Evolutionary conservation across 768 basidiomycete species (phyloP).

Genomic region (Pleurotus ostreatus): DNA sequence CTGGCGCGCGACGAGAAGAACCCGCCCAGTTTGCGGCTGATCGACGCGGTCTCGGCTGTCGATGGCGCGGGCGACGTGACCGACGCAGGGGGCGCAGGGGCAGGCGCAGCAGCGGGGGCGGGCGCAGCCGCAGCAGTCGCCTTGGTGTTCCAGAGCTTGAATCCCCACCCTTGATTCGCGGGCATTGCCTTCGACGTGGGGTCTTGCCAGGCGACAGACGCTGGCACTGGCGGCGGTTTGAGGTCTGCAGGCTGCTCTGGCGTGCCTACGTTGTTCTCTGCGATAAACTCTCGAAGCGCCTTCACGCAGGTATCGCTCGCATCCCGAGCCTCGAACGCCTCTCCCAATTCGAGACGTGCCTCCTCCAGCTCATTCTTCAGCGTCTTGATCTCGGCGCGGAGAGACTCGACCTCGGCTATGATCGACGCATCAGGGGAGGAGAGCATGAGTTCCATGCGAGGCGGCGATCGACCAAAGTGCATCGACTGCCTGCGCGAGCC

Average conservation of each 20-base stretch:
- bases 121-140: constrained; percentile 22
- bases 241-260: constrained; percentile 19
- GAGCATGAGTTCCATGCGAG: constrained; percentile 27
- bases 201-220: constrained; percentile 35
- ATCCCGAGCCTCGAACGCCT: constrained; percentile 79
- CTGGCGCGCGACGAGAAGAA: constrained; percentile 62
- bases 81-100: constrained; percentile 8
- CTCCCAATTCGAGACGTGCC: constrained; percentile 62
- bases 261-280: constrained; percentile 61
- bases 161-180: constrained; percentile 53
- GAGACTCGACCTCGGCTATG: constrained; percentile 45
- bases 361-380: constrained; percentile 60
- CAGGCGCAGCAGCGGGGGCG: constrained; percentile 16
- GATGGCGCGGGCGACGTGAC: constrained; percentile 12
- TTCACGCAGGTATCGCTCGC: constrained; percentile 85
- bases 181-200: neutral
- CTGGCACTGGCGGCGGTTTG: constrained; percentile 39
- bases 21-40: constrained; percentile 60
- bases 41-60: constrained; percentile 39
- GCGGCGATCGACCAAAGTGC: constrained; percentile 50
- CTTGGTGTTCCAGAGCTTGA: constrained; percentile 61
- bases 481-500: constrained; percentile 44
- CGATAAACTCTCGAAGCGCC: constrained; percentile 80
- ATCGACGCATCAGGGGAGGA: constrained; percentile 20
- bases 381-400: constrained; percentile 56